phyloP scores from a whole-genome alignment of 305 asterid species.

The Salvia sclarea region DNA sequence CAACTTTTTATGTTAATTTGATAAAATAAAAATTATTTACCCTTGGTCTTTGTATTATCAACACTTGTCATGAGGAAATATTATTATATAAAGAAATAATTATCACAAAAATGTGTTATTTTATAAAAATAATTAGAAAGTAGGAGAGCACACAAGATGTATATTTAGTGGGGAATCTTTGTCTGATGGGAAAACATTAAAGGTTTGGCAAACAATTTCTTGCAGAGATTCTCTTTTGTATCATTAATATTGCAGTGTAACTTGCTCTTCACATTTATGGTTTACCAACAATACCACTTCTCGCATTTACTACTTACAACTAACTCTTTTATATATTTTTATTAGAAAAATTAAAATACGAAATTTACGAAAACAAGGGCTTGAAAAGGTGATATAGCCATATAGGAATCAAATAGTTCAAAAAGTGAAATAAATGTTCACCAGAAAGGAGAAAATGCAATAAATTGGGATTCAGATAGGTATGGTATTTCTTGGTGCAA shows the following conservation, averaged over 20 bases:
- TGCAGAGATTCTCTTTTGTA: constrained; percentile 40
- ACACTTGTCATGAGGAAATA: no score
- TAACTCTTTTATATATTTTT: constrained; percentile 1
- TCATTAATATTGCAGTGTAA: constrained; percentile 35
- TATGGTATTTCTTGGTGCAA: constrained; percentile 23
- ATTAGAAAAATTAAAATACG: not conserved
- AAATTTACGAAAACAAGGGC: not conserved
- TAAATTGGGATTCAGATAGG: constrained; percentile 20
- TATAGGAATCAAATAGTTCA: constrained; percentile 27
- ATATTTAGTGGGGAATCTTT: constrained; percentile 35
- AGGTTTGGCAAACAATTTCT: constrained; percentile 32
- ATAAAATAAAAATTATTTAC: no score
- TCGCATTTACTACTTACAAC: constrained; percentile 40
- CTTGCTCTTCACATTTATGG: constrained; percentile 43
- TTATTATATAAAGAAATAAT: no score
- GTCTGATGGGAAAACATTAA: constrained; percentile 38
- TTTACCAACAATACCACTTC: constrained; percentile 27
- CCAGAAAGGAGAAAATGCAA: constrained; percentile 30
- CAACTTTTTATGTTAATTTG: no score
- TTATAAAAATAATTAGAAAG: no score
- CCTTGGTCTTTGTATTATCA: no score
- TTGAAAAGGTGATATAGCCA: constrained; percentile 21
- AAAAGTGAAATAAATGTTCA: constrained; percentile 31
- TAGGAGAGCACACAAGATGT: not conserved
- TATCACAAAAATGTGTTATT: no score